Base-by-base conservation (phyloP, 768 basidiomycete species). In the Termitomyces sp. region DNA sequence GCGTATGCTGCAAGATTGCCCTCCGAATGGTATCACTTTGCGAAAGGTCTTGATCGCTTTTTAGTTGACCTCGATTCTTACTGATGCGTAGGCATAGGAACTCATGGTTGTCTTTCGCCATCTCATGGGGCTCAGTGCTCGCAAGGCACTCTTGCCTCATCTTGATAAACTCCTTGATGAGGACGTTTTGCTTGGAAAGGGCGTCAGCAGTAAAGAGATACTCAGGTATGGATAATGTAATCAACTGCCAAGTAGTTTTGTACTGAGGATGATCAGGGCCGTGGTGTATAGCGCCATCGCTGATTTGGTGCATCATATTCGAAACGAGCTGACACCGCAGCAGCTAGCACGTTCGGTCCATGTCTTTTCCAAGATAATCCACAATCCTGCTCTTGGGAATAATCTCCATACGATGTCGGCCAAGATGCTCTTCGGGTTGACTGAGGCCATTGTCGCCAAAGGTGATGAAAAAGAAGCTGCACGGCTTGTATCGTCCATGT, bases 131-230 rank as follows among this genome's bases (percentile, higher is more conserved):
- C 89, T 88, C 14, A 82, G 86, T 16, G 87, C 93, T 66, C 82
- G 93, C 50, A 82, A 85, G 44, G 88, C 88, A 16, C 83, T 98
- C 51, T 77, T 96, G 40, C 81, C 85, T 1, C 87, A 93, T 61
- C 82, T 98, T 50, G 93, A 96, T 71, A 91, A 92, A 66, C 80
- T 99, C 20, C 83, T 98, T 35, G 87, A 98, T 63, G 96, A 98
- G 67, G 83, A 82, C 46, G 92, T 98, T 14, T 75, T 99, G 6
- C 80, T 98, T 35, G 97, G 97, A 1, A 84, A 82, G 2, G 88
- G 90, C 4, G 79, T 96, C 35, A 89, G 91, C 0, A 88, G 88
- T 63, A 86, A 88, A 68, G 96, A 99, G 74, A 86, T 86, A 49
- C 81, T 97, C 43, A 80, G 93, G 90, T 89, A 61, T 41, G 49